Conservation (phyloP, 2,329 filamentous ascomycete genomes). For the Pyrenophora tritici-repentis region DNA sequence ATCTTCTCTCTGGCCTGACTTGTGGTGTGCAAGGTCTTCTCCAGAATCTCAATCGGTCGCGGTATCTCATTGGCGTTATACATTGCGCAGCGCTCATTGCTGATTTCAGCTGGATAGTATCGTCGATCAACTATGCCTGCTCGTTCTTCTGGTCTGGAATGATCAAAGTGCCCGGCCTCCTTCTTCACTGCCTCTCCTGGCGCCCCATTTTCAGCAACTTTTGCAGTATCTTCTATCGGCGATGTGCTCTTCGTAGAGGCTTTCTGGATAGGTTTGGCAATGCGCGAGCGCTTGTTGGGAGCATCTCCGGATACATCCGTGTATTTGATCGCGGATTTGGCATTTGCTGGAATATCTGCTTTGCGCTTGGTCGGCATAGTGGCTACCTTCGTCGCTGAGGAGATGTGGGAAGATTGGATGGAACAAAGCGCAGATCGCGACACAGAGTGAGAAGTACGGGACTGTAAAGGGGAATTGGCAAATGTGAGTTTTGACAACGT, state of each 20-base stretch:
- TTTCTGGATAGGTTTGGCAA: constrained; percentile 36
- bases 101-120: constrained; percentile 88
- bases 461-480: too few relatives aligned
- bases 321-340: constrained; percentile 38
- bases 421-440: background rate
- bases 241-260: constrained; percentile 24
- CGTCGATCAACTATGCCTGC: constrained; percentile 56
- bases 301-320: constrained; percentile 40
- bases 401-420: background rate
- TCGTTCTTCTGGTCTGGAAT: constrained; percentile 45
- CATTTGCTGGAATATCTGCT: constrained; percentile 38
- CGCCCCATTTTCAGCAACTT: constrained; percentile 23
- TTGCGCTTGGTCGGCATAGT: constrained; percentile 30
- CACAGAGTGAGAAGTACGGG: too few relatives aligned
- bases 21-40: constrained; percentile 66
- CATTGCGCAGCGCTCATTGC: constrained; percentile 72
- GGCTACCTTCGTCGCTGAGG: background rate
- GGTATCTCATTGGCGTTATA: constrained; percentile 73
- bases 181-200: constrained; percentile 19
- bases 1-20: constrained; percentile 58
- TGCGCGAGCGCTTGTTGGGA: constrained; percentile 46
- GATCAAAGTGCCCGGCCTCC: constrained; percentile 34
- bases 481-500: too few relatives aligned
- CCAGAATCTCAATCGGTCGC: constrained; percentile 73
- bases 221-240: constrained; percentile 12